phyloP scores from a whole-genome alignment of 129 eudicot genomes.

The Flaveria sonorensis region DNA sequence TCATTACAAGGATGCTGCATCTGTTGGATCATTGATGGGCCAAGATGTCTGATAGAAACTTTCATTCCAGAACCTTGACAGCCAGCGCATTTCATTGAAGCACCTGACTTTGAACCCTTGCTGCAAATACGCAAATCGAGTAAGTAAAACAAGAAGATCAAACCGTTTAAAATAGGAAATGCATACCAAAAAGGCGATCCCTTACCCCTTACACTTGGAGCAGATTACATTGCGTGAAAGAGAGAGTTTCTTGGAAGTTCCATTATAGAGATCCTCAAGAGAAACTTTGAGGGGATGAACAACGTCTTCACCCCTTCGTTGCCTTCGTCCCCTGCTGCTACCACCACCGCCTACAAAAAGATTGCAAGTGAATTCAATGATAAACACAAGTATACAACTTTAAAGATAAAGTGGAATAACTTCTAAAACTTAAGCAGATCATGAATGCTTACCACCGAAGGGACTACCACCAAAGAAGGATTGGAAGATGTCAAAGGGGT shows the following conservation, averaged over 20 bases:
- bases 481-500: constrained; percentile 68
- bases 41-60: constrained; percentile 63
- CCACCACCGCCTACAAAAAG: constrained; percentile 38
- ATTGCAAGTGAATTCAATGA: neutral
- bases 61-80: constrained; percentile 77
- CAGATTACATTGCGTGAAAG: constrained; percentile 34
- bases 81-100: constrained; percentile 66
- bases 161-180: neutral
- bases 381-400: neutral
- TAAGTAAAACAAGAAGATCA: neutral
- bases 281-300: constrained; percentile 51
- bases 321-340: constrained; percentile 56
- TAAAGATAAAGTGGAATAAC: neutral
- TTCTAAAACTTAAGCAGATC: neutral
- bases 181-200: neutral
- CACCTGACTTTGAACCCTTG: constrained; percentile 71
- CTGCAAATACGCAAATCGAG: constrained; percentile 30
- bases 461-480: constrained; percentile 66
- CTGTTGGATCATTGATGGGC: constrained; percentile 67
- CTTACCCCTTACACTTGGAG: constrained; percentile 38
- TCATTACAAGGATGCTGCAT: constrained; percentile 77
- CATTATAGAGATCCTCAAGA: constrained; percentile 43
- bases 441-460: constrained; percentile 53
- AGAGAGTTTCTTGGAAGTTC: constrained; percentile 34
- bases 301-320: constrained; percentile 57